These are phyloP conservation scores for Apiotrichum veenhuisii DNA, from an alignment of 1,284 basidiomycete species.

Conservation along the genomic window DNA sequence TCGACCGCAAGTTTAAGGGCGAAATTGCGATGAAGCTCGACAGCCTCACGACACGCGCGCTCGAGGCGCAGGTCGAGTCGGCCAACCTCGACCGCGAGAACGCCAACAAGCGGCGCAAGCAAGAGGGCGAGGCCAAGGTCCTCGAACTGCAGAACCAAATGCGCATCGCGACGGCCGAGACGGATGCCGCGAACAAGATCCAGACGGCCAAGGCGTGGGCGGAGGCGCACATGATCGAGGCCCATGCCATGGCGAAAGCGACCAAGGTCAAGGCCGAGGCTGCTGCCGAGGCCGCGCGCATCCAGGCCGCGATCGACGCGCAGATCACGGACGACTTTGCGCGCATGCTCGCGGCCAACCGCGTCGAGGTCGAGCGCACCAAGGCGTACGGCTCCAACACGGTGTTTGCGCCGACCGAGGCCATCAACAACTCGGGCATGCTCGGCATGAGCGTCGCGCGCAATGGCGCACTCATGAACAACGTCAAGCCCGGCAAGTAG, in stretches of 20 bases:
- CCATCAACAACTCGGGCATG: conserved; percentile 10
- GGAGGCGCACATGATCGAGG: conserved; percentile 11
- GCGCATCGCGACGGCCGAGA: conserved; percentile 12
- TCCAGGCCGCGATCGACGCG: conserved; percentile 11
- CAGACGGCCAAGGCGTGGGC: conserved; percentile 6
- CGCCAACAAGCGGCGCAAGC: conserved; percentile 14
- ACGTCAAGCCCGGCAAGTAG: neutral
- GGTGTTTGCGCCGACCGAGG: conserved; percentile 17
- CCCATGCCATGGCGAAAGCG: conserved; percentile 13
- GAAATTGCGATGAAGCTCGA: conserved; percentile 18
- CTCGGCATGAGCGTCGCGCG: conserved; percentile 11
- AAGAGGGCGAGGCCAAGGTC: conserved; percentile 15
- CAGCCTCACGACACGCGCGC: conserved; percentile 13
- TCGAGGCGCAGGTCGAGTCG: conserved; percentile 19
- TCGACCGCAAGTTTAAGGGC: conserved; percentile 18
- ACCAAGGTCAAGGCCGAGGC: conserved; percentile 14
- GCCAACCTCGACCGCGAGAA: conserved; percentile 20
- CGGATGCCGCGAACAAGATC: conserved; percentile 10
- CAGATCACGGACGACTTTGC: conserved; percentile 17
- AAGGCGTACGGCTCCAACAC: conserved; percentile 9
- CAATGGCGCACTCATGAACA: neutral
- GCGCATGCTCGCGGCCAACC: conserved; percentile 10
- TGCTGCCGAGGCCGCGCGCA: conserved; percentile 8
- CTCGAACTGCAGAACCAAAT: conserved; percentile 19
- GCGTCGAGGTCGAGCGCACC: conserved; percentile 17